Evolutionary conservation across 2,329 filamentous ascomycete species (phyloP).

Genomic region (Colletotrichum sojae): DNA sequence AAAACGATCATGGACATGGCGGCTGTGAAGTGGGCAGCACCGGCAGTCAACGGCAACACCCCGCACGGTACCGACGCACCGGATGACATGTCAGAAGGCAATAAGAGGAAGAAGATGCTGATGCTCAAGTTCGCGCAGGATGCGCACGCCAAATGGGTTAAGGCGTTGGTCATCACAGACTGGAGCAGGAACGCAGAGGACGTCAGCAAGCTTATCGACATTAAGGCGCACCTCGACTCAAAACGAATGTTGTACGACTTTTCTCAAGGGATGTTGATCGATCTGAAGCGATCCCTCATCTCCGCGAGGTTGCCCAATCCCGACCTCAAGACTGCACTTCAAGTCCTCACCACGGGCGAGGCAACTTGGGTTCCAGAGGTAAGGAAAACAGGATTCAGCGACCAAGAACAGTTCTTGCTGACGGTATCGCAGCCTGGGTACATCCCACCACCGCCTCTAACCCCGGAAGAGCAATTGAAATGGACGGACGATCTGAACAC

Average conservation of each 20-base stretch:
- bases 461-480: constrained; percentile 78
- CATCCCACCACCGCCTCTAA: constrained; percentile 79
- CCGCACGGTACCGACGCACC: constrained; percentile 52
- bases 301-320: constrained; percentile 87
- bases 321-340: constrained; percentile 89
- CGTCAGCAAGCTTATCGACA: constrained; percentile 89
- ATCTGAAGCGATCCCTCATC: constrained; percentile 80
- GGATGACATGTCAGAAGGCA: constrained; percentile 74
- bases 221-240: constrained; percentile 80
- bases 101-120: constrained; percentile 80
- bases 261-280: constrained; percentile 74
- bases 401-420: background rate
- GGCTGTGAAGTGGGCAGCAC: constrained; percentile 72
- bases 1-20: constrained; percentile 80
- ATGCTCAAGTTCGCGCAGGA: constrained; percentile 85
- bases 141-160: constrained; percentile 90
- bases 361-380: constrained; percentile 86
- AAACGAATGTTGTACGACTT: constrained; percentile 73
- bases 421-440: constrained; percentile 74
- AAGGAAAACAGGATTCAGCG: constrained; percentile 47
- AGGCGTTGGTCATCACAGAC: constrained; percentile 89
- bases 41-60: constrained; percentile 65
- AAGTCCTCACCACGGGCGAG: constrained; percentile 84
- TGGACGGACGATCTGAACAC: constrained; percentile 88
- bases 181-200: constrained; percentile 87